Conservation (phyloP, 495 filamentous ascomycete genomes). For the Hypoxylon fuscum region DNA sequence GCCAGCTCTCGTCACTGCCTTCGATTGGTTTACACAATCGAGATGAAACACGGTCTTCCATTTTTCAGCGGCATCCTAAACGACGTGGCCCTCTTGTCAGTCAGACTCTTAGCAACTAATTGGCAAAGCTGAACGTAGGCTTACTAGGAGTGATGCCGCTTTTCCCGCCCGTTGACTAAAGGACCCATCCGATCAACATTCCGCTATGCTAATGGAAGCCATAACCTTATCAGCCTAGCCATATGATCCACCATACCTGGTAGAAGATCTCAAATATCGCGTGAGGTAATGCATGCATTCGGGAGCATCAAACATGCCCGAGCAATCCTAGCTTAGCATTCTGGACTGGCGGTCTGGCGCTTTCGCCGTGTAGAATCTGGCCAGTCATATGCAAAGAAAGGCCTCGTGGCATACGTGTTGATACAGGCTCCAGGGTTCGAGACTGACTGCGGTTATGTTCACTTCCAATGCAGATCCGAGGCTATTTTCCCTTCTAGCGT, state of each 20-base stretch:
- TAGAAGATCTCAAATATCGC: conserved; percentile 27
- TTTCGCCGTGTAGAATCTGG: conserved; percentile 1
- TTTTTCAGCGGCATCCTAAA: conserved; percentile 47
- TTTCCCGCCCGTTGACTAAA: conserved; percentile 27
- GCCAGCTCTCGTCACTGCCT: conserved; percentile 18
- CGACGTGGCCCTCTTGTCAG: conserved; percentile 34
- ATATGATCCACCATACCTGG: conserved; percentile 34
- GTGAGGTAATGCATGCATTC: conserved; percentile 20
- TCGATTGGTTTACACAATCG: conserved; percentile 34
- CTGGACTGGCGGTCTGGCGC: conserved; percentile 24
- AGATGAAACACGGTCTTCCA: conserved; percentile 52
- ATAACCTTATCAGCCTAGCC: no score
- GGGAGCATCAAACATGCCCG: conserved; percentile 31
- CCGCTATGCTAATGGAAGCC: no score
- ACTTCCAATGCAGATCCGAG: conserved; percentile 69
- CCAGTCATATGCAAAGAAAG: conserved; percentile 19
- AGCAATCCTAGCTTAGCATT: neutral
- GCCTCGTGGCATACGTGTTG: conserved; percentile 19
- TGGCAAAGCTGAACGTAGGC: conserved; percentile 15
- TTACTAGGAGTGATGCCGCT: conserved; percentile 26
- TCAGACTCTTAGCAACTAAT: conserved; percentile 19
- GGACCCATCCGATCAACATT: conserved; percentile 23
- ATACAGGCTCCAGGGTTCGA: neutral
- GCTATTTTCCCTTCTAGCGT: conserved; percentile 67
- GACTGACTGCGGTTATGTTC: conserved; percentile 27